Evolutionary conservation across 176 grass and related monocot genomes (phyloP), one percentile per base, ranked within the genome.

Genomic region (Themeda triandra): DNA sequence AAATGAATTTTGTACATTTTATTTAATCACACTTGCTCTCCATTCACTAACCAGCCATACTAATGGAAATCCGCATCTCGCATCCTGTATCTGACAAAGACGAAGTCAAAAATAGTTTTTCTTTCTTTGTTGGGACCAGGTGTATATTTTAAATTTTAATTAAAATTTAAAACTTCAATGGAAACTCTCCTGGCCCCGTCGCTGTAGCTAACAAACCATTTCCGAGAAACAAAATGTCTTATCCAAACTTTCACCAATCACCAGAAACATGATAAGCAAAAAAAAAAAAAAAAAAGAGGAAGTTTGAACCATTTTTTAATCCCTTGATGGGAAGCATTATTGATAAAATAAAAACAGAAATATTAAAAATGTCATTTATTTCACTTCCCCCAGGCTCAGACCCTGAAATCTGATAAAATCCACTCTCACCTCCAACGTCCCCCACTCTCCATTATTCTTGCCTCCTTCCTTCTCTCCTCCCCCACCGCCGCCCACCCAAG

Each of bases 341-440:
- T 45, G 12, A 45, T 45, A 13, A 45, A 45, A 45, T 13, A 45
- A 49, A 18, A 49, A 49, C 5, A 6, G 18, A 15, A 27, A 71
- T 10, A 78, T 75, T 15, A 48, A 15, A 77, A 69, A 8, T 13
- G 13, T 0, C 62, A 82, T 85, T 44, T 68, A 63, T 75, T 63
- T 69, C 58, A 58, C 64, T 90, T 72, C 48, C 78, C 44, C 6
- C 36, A 24, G 79, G 46, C 46, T 35, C 60, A 44, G 6, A 13
- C 67, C 67, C 48, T 70, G 83, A 78, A 71, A 78, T 86, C 41
- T 66, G 75, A 90, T 90, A 90, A 90, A 90, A 90, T 90, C 89
- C 80, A 80, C 75, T 70, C 84, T 54, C 72, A 69, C 18, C 77
- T 74, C 83, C 78, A 71, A 69, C 63, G 56, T 63, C 66, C 74